Evolutionary conservation across 2,329 filamentous ascomycete genomes (phyloP), one percentile per base, ranked within the genome.

Genomic region (Fusarium torulosum): DNA sequence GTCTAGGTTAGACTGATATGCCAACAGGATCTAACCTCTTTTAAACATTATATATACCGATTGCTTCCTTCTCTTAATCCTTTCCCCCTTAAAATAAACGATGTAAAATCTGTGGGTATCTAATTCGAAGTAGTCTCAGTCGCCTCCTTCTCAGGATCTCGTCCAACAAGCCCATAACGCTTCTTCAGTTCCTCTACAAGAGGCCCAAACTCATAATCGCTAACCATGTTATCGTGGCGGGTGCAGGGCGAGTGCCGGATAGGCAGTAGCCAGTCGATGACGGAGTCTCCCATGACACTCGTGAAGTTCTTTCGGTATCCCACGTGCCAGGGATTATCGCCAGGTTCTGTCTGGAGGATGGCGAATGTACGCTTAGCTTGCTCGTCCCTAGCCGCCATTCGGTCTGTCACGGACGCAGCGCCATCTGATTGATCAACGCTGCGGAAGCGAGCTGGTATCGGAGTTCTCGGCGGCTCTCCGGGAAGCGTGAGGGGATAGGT

Each of bases 321-420:
- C 1, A 96, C 81, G 71, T 97, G 88, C 89, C 93, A 99, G 0
- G 93, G 93, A 70, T 97, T 97, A 70, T 96, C 90, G 11, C 92
- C 90, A 0, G 87, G 85, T 4, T 88, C 82, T 0, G 91, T 92
- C 63, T 87, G 85, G 3, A 97, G 82, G 40, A 98, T 90, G 14
- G 92, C 93, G 75, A 97, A 98, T 13, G 87, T 91, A 27, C 90
- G 86, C 7, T 81, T 83, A 23, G 88, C 86, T 4, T 81, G 78
- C 42, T 75, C 71, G 66, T 86, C 85, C 31, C 81, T 77, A 7
- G 73, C 66, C 4, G 74, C 71, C 19, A 62, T 46, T 19, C 62
- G 29, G 31, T 51, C 53, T 51, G 47, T 61, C 14, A 69, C 66
- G 37, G 75, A 58, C 33, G 45, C 53, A 27, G 54, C 44, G 31